Evolutionary conservation across 1,284 basidiomycete species (phyloP).

Genomic region (Cutaneotrichosporon sp.): DNA sequence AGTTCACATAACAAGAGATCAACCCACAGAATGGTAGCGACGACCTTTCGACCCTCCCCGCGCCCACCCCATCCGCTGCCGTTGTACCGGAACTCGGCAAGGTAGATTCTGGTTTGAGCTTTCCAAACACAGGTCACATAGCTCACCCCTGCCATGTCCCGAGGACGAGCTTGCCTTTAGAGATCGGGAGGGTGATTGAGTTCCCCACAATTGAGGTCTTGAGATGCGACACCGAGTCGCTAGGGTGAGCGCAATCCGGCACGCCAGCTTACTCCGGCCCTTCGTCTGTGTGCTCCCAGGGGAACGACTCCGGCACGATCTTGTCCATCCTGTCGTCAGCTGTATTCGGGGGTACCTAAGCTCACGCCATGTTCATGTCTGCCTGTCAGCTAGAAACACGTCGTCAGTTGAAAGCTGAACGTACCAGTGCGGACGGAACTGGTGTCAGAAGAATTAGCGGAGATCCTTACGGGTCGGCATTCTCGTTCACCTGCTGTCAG

Average conservation of each 20-base stretch:
- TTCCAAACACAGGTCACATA: too few relatives aligned
- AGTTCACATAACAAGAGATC: background rate
- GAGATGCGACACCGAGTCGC: slow-evolving; percentile 71
- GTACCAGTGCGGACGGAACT: slow-evolving; percentile 7
- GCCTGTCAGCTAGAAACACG: slow-evolving; percentile 3
- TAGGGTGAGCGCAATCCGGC: slow-evolving; percentile 9
- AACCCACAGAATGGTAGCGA: slow-evolving; percentile 39
- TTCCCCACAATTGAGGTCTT: slow-evolving; percentile 79
- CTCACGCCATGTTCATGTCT: slow-evolving; percentile 53
- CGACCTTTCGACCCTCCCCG: slow-evolving; percentile 40
- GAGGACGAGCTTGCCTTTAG: slow-evolving; percentile 70
- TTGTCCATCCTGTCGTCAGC: slow-evolving; percentile 57
- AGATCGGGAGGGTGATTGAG: slow-evolving; percentile 77
- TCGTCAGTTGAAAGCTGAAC: background rate
- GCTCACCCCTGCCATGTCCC: slow-evolving; percentile 91
- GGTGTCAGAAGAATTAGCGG: background rate
- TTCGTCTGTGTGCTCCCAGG: slow-evolving; percentile 85
- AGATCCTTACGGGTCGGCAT: slow-evolving; percentile 37
- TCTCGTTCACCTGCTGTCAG: slow-evolving; percentile 41
- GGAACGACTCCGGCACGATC: slow-evolving; percentile 78
- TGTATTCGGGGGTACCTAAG: too few relatives aligned
- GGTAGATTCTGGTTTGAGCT: slow-evolving; percentile 29
- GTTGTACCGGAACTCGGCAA: slow-evolving; percentile 38
- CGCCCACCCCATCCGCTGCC: slow-evolving; percentile 41
- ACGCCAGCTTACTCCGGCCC: slow-evolving; percentile 68